Evolutionary conservation across 2,329 filamentous ascomycete species (phyloP).

Genomic region (Xylaria multiplex): DNA sequence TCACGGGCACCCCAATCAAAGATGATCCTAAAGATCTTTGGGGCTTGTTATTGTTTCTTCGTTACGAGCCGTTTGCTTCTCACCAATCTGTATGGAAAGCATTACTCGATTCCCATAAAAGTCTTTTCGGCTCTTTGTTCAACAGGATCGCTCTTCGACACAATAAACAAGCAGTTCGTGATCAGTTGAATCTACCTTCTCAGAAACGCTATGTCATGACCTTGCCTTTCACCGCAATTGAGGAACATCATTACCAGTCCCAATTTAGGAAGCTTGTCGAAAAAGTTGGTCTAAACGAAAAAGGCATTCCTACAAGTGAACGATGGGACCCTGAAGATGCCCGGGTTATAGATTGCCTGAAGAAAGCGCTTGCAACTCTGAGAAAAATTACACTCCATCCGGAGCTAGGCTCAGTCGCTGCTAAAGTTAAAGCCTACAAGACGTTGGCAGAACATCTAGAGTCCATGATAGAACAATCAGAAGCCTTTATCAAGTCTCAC

Average conservation of each 20-base stretch:
- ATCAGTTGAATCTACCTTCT: conserved; percentile 80
- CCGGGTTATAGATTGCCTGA: conserved; percentile 74
- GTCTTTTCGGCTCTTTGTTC: conserved; percentile 76
- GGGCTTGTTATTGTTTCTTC: conserved; percentile 83
- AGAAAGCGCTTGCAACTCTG: conserved; percentile 78
- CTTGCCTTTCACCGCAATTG: conserved; percentile 87
- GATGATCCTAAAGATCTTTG: conserved; percentile 81
- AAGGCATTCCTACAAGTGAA: conserved; percentile 69
- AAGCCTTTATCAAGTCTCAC: conserved; percentile 71
- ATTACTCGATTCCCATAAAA: conserved; percentile 69
- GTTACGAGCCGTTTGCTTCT: conserved; percentile 78
- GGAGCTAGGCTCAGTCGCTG: conserved; percentile 76
- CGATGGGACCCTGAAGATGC: conserved; percentile 73
- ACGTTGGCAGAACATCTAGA: conserved; percentile 86
- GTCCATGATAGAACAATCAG: conserved; percentile 90
- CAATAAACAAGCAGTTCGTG: conserved; percentile 81
- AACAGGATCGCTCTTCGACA: conserved; percentile 80
- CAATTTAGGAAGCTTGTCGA: conserved; percentile 80
- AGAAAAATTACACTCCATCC: conserved; percentile 88
- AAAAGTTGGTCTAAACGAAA: conserved; percentile 70
- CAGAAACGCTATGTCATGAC: conserved; percentile 90
- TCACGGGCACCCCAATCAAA: conserved; percentile 89
- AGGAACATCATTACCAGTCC: conserved; percentile 87
- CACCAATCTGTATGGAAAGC: conserved; percentile 73
- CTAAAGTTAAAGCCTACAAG: conserved; percentile 70